Conservation (phyloP, 495 filamentous ascomycete genomes). For the Xanthoparmelia taractica region DNA sequence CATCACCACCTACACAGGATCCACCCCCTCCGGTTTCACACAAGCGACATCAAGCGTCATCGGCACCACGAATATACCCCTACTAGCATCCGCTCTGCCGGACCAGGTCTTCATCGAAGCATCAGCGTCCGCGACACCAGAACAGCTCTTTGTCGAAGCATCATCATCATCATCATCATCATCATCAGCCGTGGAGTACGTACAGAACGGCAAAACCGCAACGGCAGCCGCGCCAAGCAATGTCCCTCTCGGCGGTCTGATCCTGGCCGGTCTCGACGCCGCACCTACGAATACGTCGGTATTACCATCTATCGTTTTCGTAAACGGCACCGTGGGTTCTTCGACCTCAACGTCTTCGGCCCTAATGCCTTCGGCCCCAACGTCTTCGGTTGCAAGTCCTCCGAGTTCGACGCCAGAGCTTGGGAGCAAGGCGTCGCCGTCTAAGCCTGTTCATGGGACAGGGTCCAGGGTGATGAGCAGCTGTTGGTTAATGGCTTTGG, state of each 20-base stretch:
- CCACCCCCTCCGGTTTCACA: not conserved
- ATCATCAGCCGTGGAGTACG: not conserved
- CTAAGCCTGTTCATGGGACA: not conserved
- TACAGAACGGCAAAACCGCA: not conserved
- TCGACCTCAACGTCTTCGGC: not conserved
- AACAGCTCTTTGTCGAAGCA: not conserved
- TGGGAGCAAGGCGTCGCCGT: not conserved
- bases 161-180: conserved; percentile 1
- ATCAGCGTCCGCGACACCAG: not conserved
- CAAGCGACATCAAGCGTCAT: not conserved
- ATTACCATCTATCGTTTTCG: not conserved
- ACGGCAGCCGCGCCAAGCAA: not conserved
- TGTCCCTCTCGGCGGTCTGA: not conserved
- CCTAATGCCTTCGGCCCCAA: not conserved
- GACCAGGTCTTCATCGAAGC: not conserved
- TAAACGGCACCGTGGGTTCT: not conserved
- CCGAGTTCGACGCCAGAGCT: not conserved
- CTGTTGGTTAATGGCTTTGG: not conserved
- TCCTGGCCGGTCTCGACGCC: not conserved
- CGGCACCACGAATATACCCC: not conserved
- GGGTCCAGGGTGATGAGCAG: not conserved
- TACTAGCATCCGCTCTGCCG: not conserved
- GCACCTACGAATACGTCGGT: not conserved
- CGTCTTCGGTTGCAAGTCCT: not conserved
- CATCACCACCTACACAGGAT: not conserved